Evolutionary conservation across 2,329 filamentous ascomycete species (phyloP).

Genomic region (Endoconidiophora laricicola): DNA sequence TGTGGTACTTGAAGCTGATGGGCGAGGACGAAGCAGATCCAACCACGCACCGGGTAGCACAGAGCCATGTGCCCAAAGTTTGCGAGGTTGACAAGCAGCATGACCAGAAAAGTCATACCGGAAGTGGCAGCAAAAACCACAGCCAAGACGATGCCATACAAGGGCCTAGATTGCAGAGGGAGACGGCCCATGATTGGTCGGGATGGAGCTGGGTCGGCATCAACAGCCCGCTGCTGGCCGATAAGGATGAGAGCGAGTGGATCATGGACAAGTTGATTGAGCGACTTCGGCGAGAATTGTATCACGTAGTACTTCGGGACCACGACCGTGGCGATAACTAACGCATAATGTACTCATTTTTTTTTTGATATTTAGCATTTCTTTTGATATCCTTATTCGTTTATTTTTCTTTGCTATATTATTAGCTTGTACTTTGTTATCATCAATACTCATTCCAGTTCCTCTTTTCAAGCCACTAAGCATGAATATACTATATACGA

Average conservation of each 20-base stretch:
- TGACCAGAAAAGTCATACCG: slow-evolving; percentile 5
- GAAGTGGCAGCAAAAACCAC: not conserved
- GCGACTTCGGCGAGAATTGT: slow-evolving; percentile 38
- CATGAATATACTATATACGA: no score
- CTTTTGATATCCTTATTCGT: not conserved
- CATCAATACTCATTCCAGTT: no score
- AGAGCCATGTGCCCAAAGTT: not conserved
- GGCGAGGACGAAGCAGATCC: slow-evolving; percentile 42
- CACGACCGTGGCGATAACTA: slow-evolving; percentile 2
- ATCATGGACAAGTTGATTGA: slow-evolving; percentile 47
- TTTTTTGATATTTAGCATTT: not conserved
- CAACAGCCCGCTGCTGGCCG: slow-evolving; percentile 51
- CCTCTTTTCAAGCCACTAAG: no score
- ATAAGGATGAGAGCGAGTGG: slow-evolving; percentile 55
- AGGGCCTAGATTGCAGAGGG: not conserved
- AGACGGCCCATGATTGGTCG: slow-evolving; percentile 1
- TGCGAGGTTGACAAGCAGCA: not conserved
- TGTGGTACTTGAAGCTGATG: slow-evolving; percentile 67
- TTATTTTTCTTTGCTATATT: not conserved
- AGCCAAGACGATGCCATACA: not conserved
- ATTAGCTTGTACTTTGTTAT: not conserved
- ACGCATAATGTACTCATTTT: not conserved
- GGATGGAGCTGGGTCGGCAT: slow-evolving; percentile 44
- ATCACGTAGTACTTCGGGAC: slow-evolving; percentile 18
- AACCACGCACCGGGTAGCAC: slow-evolving; percentile 30